Conservation (phyloP, 164 flowering plant genomes). For the Annona cherimola region DNA sequence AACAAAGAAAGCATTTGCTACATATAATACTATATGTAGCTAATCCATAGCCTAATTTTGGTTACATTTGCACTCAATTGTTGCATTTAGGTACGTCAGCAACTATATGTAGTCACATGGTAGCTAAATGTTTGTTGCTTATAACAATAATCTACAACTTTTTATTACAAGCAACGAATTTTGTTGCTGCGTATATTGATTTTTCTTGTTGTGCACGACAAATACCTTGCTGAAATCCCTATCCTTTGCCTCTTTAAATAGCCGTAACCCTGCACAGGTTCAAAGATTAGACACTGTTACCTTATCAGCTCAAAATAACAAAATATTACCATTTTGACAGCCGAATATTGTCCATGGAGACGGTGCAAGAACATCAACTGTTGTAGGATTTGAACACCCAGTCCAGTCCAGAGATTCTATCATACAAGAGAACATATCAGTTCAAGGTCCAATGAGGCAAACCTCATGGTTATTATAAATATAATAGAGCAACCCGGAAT, state of each 20-base stretch:
- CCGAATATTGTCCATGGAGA: constrained; percentile 94
- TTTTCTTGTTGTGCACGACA: too few relatives aligned
- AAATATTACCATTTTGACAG: constrained; percentile 70
- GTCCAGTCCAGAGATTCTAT: constrained; percentile 48
- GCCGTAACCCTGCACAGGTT: constrained; percentile 55
- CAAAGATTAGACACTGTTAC: constrained; percentile 4
- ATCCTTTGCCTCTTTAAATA: constrained; percentile 88
- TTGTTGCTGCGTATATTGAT: too few relatives aligned
- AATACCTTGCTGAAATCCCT: constrained; percentile 42
- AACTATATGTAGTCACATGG: too few relatives aligned
- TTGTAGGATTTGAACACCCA: constrained; percentile 45
- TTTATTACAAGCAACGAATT: too few relatives aligned
- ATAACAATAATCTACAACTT: too few relatives aligned
- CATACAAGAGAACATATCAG: neutral
- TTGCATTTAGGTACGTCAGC: too few relatives aligned
- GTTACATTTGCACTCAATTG: too few relatives aligned
- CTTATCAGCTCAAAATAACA: constrained; percentile 5
- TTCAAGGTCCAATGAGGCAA: neutral
- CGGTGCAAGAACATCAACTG: constrained; percentile 82
- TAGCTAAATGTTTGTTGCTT: too few relatives aligned
- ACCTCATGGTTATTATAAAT: neutral
- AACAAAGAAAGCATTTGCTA: too few relatives aligned
- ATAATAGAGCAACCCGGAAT: neutral
- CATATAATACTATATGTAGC: too few relatives aligned
- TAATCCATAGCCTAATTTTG: too few relatives aligned